Evolutionary conservation across 2,329 filamentous ascomycete species (phyloP).

Genomic region (Alternaria solani): DNA sequence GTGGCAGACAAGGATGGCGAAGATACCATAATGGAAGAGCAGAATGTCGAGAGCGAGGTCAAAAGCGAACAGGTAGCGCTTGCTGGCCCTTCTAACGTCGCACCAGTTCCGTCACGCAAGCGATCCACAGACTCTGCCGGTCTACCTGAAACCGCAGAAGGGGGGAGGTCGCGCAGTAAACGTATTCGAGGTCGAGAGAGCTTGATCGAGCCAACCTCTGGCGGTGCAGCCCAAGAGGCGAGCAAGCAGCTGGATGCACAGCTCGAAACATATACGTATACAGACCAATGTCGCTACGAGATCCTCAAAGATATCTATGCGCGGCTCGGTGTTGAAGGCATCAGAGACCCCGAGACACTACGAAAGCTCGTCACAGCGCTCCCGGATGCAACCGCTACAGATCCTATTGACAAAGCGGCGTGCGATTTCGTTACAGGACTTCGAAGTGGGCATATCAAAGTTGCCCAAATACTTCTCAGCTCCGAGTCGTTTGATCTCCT

Average conservation of each 20-base stretch:
- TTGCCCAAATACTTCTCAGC: conserved; percentile 59
- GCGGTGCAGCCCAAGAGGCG: conserved; percentile 60
- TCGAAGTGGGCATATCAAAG: conserved; percentile 48
- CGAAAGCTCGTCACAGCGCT: conserved; percentile 37
- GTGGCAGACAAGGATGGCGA: conserved; percentile 19
- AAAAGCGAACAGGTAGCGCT: conserved; percentile 29
- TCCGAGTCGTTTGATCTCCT: conserved; percentile 60
- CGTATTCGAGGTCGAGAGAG: conserved; percentile 68
- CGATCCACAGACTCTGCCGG: conserved; percentile 68
- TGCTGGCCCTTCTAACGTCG: conserved; percentile 37
- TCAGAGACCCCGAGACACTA: conserved; percentile 54
- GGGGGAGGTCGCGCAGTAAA: conserved; percentile 66
- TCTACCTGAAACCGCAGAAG: conserved; percentile 65
- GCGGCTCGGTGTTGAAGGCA: conserved; percentile 58
- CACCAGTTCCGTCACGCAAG: conserved; percentile 61
- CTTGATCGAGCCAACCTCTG: conserved; percentile 56
- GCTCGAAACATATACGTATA: conserved; percentile 61
- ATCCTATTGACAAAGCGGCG: conserved; percentile 45
- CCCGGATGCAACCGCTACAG: conserved; percentile 15
- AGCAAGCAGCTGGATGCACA: conserved; percentile 64
- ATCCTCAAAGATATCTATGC: conserved; percentile 62
- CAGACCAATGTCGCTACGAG: conserved; percentile 66
- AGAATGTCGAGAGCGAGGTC: conserved; percentile 15
- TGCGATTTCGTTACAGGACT: conserved; percentile 54
- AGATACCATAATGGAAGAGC: conserved; percentile 32